Base-by-base conservation (phyloP, 2,329 filamentous ascomycete genomes). In the Fusarium gaditjirri region DNA sequence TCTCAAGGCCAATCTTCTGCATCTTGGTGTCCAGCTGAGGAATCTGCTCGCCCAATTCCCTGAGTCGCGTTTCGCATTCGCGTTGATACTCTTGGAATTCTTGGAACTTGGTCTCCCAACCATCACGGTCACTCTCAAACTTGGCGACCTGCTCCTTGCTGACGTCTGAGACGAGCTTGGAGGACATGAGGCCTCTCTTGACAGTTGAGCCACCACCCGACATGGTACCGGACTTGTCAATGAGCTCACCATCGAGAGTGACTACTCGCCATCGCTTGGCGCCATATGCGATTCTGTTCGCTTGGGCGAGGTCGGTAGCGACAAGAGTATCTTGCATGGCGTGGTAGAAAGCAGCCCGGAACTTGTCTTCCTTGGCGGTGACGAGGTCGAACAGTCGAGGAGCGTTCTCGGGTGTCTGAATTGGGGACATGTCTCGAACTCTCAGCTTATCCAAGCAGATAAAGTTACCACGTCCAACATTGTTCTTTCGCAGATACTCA, bases 191-290 rank as follows among this genome's bases (percentile, higher is more conserved):
- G 2, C 97, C 97, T 78, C 92, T 94, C 76, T 95, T 95, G 62
- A 96, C 93, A 21, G 93, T 93, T 49, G 90, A 95, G 62, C 96
- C 96, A 86, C 96, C 96, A 85, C 96, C 96, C 65, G 94, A 97
- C 96, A 99, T 98, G 39, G 96, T 98, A 86, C 96, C 96, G 2
- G 95, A 98, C 80, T 97, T 97, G 84, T 99, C 96, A 74, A 99
- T 98, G 57, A 99, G 88, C 81, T 98, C 95, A 53, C 96, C 96
- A 68, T 95, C 94, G 5, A 99, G 88, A 0, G 96, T 99, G 43
- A 99, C 96, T 6, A 99, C 96, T 72, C 96, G 91, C 96, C 96
- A 99, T 81, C 96, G 87, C 84, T 91, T 93, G 49, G 93, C 93
- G 44, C 96, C 95, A 77, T 98, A 99, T 12, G 96, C 96, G 73